Percentiles rank a stretch among this genome's conserved stretches.
These are phyloP conservation scores for Hanseniaspora hatyaiensis DNA, from an alignment of 805 yeast genomes.

Conservation along the genomic window DNA sequence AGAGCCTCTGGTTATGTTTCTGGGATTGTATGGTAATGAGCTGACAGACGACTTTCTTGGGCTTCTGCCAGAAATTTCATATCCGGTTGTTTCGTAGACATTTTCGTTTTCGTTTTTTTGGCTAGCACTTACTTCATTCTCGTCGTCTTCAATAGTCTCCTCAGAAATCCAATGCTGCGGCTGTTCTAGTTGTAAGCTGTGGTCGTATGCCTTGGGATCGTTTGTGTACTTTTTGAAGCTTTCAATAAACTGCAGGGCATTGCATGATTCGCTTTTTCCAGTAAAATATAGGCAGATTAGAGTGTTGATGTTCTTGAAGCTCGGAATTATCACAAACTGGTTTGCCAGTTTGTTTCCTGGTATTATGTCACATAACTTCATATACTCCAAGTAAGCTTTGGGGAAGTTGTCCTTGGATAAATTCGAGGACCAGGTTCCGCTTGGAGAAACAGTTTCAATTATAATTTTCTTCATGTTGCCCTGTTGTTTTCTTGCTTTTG, in stretches of 20 bases:
- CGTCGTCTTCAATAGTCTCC: background rate
- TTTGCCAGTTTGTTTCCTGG: slow-evolving; percentile 37
- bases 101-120: background rate
- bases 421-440: slow-evolving; percentile 9
- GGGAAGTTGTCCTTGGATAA: slow-evolving; percentile 36
- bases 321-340: slow-evolving; percentile 26
- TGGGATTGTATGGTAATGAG: background rate
- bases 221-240: slow-evolving; percentile 33
- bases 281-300: slow-evolving; percentile 63
- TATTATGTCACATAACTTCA: slow-evolving; percentile 21
- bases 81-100: slow-evolving; percentile 13
- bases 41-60: slow-evolving; percentile 7
- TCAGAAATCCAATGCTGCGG: background rate
- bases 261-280: slow-evolving; percentile 37
- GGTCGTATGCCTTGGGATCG: slow-evolving; percentile 39
- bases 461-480: slow-evolving; percentile 5
- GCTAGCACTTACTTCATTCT: slow-evolving; percentile 10
- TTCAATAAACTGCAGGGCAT: slow-evolving; percentile 38
- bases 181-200: slow-evolving; percentile 27
- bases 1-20: slow-evolving; percentile 6
- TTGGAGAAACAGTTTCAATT: slow-evolving; percentile 8
- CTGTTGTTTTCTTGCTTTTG: too few species aligned
- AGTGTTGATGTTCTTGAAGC: slow-evolving; percentile 19
- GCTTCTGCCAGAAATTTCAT: slow-evolving; percentile 2
- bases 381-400: slow-evolving; percentile 41